Percentiles rank a stretch among this genome's conserved stretches.
phyloP scores from a whole-genome alignment of 176 grass and related monocot genomes.

The Oryza meyeriana region DNA sequence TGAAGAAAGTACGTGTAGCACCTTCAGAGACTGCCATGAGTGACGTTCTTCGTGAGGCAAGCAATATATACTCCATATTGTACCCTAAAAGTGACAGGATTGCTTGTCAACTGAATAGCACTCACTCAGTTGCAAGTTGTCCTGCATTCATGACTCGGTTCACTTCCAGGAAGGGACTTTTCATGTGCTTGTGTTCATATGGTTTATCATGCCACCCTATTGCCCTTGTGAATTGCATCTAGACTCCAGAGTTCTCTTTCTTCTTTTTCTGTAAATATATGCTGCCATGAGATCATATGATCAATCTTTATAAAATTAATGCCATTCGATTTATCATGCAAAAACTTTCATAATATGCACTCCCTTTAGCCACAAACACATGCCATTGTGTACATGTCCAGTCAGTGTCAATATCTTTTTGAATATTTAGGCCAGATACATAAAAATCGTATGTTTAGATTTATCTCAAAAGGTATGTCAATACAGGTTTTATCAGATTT shows the following conservation, averaged over 20 bases:
- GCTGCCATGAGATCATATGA: background rate
- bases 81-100: constrained; percentile 13
- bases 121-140: constrained; percentile 2
- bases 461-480: background rate
- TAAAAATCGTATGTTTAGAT: background rate
- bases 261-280: background rate
- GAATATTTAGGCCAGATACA: background rate
- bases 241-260: background rate
- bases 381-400: background rate
- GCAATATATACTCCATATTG: constrained; percentile 8
- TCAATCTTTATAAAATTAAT: background rate
- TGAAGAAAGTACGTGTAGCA: constrained; percentile 48
- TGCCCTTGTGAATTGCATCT: background rate
- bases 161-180: background rate
- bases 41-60: constrained; percentile 60
- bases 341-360: background rate
- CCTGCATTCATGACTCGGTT: background rate
- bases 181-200: background rate
- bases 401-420: background rate
- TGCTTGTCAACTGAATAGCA: background rate
- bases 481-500: background rate
- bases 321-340: background rate
- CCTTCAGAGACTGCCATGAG: constrained; percentile 58
- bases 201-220: background rate
- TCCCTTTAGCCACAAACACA: background rate